Conservation (phyloP, 805 yeast genomes). For the Yarrowia bubula region DNA sequence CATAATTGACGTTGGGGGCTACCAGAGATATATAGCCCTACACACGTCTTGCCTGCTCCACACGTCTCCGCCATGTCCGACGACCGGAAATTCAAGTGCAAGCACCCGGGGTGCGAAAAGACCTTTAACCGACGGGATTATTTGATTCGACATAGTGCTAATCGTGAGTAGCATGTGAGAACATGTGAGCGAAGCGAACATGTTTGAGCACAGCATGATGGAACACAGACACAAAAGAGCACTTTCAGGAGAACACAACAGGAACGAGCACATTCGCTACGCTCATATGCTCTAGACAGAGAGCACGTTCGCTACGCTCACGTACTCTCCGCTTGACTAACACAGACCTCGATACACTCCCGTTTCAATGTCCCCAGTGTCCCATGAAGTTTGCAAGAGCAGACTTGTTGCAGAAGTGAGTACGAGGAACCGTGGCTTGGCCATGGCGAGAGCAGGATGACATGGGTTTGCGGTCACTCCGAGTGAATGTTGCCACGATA, state of each 20-base stretch:
- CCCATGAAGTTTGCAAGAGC: conserved; percentile 27
- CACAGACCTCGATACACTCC: conserved; percentile 31
- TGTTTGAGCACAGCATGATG: too few species aligned
- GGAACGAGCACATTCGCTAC: too few species aligned
- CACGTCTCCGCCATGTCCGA: conserved; percentile 15
- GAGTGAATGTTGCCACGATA: too few species aligned
- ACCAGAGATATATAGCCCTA: conserved; percentile 13
- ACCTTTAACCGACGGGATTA: conserved; percentile 39
- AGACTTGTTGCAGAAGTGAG: conserved; percentile 24
- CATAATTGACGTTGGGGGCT: conserved; percentile 19
- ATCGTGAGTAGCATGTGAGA: conserved; percentile 25
- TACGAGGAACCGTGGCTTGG: too few species aligned
- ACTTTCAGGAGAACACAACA: too few species aligned
- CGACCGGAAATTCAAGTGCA: conserved; percentile 38
- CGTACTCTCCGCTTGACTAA: not conserved
- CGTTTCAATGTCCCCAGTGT: conserved; percentile 32
- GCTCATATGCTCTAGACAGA: too few species aligned
- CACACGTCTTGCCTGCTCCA: not conserved
- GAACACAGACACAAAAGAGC: too few species aligned
- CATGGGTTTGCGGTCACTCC: too few species aligned
- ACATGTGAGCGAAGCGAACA: too few species aligned
- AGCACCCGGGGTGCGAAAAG: conserved; percentile 38
- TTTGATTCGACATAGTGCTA: conserved; percentile 37
- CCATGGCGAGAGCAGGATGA: too few species aligned
- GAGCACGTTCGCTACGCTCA: too few species aligned